Conservation (phyloP, 2,329 filamentous ascomycete species). For the Hymenoscyphus linearis region DNA sequence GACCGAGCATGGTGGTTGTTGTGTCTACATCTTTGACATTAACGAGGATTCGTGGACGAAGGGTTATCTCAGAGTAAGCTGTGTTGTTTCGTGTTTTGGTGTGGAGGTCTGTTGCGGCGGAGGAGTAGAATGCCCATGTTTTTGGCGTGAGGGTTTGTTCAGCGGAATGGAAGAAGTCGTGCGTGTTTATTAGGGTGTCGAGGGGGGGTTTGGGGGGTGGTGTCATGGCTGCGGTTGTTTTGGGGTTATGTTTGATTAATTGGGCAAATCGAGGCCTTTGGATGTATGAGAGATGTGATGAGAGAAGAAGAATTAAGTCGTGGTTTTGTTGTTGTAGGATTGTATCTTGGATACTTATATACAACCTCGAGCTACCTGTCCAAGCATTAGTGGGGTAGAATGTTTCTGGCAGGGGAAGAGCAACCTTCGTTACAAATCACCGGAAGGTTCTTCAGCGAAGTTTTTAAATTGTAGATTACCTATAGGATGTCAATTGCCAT, state of each 20-base stretch:
- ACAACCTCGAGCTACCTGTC: constrained; percentile 35
- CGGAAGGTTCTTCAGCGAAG: constrained; percentile 60
- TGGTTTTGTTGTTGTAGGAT: constrained; percentile 49
- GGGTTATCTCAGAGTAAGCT: constrained; percentile 49
- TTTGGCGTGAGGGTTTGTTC: constrained; percentile 51
- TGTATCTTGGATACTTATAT: constrained; percentile 45
- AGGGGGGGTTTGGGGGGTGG: constrained; percentile 35
- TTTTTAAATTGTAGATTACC: constrained; percentile 63
- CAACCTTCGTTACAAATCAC: constrained; percentile 47
- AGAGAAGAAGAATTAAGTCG: constrained; percentile 46
- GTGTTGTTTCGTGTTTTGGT: constrained; percentile 53
- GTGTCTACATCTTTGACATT: constrained; percentile 51
- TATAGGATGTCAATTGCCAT: constrained; percentile 57
- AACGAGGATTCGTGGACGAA: constrained; percentile 53
- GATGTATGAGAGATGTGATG: constrained; percentile 37
- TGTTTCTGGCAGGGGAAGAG: neutral
- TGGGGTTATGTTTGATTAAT: constrained; percentile 39
- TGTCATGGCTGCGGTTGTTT: constrained; percentile 11
- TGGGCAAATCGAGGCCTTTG: constrained; percentile 45
- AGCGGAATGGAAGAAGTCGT: constrained; percentile 57
- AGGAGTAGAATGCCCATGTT: constrained; percentile 66
- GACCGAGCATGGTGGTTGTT: constrained; percentile 49
- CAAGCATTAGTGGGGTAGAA: constrained; percentile 4
- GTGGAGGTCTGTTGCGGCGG: constrained; percentile 63
- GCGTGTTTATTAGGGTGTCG: constrained; percentile 49